These are phyloP conservation scores for Saururus chinensis DNA, from an alignment of 164 flowering plant genomes.

Conservation along the genomic window DNA sequence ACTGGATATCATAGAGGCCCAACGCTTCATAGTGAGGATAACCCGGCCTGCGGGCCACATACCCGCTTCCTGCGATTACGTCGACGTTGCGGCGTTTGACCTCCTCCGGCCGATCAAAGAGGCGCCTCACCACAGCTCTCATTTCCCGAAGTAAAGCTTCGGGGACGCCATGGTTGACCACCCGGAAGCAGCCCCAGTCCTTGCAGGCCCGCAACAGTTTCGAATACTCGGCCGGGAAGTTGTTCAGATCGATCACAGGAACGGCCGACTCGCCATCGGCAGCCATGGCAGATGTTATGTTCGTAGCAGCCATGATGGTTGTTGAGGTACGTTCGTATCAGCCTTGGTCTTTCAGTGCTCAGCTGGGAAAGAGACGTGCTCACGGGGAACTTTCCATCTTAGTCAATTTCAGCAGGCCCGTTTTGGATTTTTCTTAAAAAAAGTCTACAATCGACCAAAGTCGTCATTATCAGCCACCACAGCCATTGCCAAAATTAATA, in stretches of 20 bases:
- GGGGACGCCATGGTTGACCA: slow-evolving; percentile 46
- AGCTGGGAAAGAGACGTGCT: too few species aligned
- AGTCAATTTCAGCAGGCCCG: too few species aligned
- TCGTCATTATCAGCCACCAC: too few species aligned
- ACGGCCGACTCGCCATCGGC: too few species aligned
- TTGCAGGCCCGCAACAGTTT: slow-evolving; percentile 41
- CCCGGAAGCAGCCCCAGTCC: slow-evolving; percentile 67
- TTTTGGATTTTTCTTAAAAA: too few species aligned
- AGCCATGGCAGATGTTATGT: too few species aligned
- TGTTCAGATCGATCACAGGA: slow-evolving; percentile 49
- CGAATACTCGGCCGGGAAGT: slow-evolving; percentile 13
- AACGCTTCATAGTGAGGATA: slow-evolving; percentile 70
- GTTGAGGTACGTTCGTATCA: not conserved
- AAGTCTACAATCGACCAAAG: too few species aligned
- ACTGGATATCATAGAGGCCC: slow-evolving; percentile 49
- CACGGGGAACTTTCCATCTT: too few species aligned
- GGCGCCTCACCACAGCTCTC: slow-evolving; percentile 40
- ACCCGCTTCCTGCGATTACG: slow-evolving; percentile 55
- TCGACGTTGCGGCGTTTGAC: slow-evolving; percentile 48
- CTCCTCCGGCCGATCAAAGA: slow-evolving; percentile 51
- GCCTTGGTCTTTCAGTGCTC: too few species aligned
- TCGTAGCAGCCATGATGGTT: not conserved
- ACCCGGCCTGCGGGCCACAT: slow-evolving; percentile 30
- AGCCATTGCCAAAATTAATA: too few species aligned
- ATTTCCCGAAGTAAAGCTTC: slow-evolving; percentile 35